Base-by-base conservation (phyloP, 2,329 filamentous ascomycete species). In the Triangularia setosa region DNA sequence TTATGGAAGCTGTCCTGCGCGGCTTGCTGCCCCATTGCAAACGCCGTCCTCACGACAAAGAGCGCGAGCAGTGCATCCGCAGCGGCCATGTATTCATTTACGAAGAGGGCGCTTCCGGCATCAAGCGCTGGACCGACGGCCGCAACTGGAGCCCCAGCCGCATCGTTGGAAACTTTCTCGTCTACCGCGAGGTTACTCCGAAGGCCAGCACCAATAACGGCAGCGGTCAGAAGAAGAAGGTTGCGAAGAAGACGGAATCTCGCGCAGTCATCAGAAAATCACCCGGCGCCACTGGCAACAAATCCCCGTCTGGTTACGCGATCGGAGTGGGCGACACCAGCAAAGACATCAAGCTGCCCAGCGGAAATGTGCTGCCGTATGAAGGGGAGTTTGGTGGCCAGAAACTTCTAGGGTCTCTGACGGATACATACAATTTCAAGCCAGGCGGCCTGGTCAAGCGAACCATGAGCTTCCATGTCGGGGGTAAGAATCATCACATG, bases 81-180 rank as follows among this genome's bases (percentile, higher is more conserved):
- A 96, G 92, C 70, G 93, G 93, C 35, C 90, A 90, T 69, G 86
- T 97, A 56, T 95, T 97, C 77, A 91, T 97, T 69, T 97, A 97
- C 75, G 92, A 96, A 73, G 92, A 97, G 75, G 89, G 92, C 66
- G 89, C 91, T 0, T 96, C 93, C 0, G 92, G 92, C 4, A 96
- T 97, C 78, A 96, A 96, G 79, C 84, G 93, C 63, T 97, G 93
- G 93, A 97, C 93, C 0, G 93, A 97, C 70, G 93, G 93, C 14
- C 87, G 94, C 11, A 89, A 90, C 6, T 97, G 93, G 93, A 96
- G 91, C 70, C 93, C 93, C 0, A 96, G 89, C 75, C 88, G 90
- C 16, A 94, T 96, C 57, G 81, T 94, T 57, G 90, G 89, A 64
- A 95, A 95, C 74, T 96, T 92, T 71, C 83, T 96, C 53, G 86